A percentile compares a stretch with the other conserved stretches of the same genome.
Evolutionary conservation across 2,329 filamentous ascomycete genomes (phyloP).

Genomic region (Bipolaris bicolor): DNA sequence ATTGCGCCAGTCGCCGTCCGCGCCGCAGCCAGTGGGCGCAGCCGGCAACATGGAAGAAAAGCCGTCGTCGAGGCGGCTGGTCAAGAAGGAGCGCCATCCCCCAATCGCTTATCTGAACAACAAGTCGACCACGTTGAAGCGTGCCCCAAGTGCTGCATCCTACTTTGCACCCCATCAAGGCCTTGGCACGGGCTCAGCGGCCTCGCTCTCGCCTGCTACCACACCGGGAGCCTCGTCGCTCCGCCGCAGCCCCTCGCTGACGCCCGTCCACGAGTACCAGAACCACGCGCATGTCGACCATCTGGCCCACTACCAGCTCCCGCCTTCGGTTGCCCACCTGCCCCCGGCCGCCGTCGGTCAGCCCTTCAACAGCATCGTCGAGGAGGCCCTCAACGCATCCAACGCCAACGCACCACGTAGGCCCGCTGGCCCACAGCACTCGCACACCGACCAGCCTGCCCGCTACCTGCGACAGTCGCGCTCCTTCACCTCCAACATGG

Average conservation of each 20-base stretch:
- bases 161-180: constrained; percentile 25
- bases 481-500: constrained; percentile 55
- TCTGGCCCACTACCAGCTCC: constrained; percentile 7
- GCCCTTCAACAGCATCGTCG: constrained; percentile 49
- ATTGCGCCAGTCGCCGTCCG: constrained; percentile 8
- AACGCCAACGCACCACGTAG: constrained; percentile 25
- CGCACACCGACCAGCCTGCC: constrained; percentile 33
- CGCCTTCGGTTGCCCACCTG: constrained; percentile 16
- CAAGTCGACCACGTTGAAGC: constrained; percentile 25
- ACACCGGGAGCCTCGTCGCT: constrained; percentile 14
- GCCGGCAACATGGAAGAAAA: constrained; percentile 24
- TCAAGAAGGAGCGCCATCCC: constrained; percentile 26
- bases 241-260: constrained; percentile 25
- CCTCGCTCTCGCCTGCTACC: constrained; percentile 15
- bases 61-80: constrained; percentile 22
- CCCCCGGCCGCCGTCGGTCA: constrained; percentile 35
- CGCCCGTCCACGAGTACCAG: constrained; percentile 28
- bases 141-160: constrained; percentile 27
- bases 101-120: constrained; percentile 29
- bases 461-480: constrained; percentile 49
- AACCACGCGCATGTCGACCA: constrained; percentile 6
- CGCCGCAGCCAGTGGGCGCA: neutral
- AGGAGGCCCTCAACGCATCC: constrained; percentile 31
- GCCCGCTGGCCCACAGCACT: constrained; percentile 38
- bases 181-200: constrained; percentile 11